phyloP scores from a whole-genome alignment of 2,329 filamentous ascomycete species.

The Ascochyta rabiei region DNA sequence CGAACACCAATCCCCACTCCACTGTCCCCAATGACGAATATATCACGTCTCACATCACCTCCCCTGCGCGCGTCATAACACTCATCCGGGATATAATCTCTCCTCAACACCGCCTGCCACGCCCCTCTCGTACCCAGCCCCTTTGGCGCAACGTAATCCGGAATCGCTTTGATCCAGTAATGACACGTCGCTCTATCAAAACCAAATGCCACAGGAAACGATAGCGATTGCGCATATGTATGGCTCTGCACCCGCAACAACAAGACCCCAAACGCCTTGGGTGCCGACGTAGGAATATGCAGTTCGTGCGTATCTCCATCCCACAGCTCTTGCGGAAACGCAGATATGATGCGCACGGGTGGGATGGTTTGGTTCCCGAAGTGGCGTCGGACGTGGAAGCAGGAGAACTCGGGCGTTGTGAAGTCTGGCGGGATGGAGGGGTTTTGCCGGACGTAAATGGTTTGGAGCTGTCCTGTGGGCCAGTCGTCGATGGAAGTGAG shows the following conservation, averaged over 20 bases:
- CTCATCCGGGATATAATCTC: conserved; percentile 20
- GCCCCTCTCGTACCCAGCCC: conserved; percentile 5
- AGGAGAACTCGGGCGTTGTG: conserved; percentile 25
- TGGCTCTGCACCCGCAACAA: conserved; percentile 26
- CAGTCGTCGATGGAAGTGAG: conserved; percentile 55
- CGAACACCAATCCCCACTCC: conserved; percentile 26
- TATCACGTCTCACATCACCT: conserved; percentile 25
- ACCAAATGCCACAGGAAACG: conserved; percentile 29
- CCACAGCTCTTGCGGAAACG: conserved; percentile 25
- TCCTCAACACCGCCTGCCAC: conserved; percentile 24
- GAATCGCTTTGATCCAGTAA: conserved; percentile 33
- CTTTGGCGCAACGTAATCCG: conserved; percentile 16
- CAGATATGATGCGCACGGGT: conserved; percentile 25
- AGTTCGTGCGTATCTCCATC: conserved; percentile 21
- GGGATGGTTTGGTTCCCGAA: conserved; percentile 21
- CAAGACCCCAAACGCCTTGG: conserved; percentile 22
- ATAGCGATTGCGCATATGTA: conserved; percentile 21
- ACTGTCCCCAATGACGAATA: conserved; percentile 25
- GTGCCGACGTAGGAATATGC: conserved; percentile 17
- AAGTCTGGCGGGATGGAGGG: conserved; percentile 30
- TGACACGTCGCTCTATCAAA: conserved; percentile 28
- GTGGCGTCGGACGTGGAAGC: conserved; percentile 29
- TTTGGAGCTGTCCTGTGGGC: conserved; percentile 31
- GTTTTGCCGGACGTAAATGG: conserved; percentile 33
- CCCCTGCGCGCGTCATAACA: conserved; percentile 22